These are phyloP conservation scores for Cytospora chrysosperma DNA, from an alignment of 2,329 filamentous ascomycete species.

Conservation along the genomic window DNA sequence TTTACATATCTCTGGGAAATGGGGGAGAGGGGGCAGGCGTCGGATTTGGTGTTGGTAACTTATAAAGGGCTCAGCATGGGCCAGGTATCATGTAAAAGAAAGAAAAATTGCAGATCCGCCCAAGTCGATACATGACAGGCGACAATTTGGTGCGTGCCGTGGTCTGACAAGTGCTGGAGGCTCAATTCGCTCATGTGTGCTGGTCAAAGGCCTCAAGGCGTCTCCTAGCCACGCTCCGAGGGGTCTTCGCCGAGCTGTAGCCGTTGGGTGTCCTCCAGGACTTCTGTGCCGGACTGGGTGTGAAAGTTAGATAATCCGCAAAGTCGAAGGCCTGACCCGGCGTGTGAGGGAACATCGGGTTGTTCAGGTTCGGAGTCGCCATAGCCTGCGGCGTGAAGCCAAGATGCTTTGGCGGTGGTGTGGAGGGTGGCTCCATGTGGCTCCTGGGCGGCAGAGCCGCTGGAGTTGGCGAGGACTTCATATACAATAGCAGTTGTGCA, in stretches of 20 bases:
- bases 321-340: constrained; percentile 88
- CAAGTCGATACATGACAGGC: background rate
- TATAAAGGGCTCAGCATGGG: constrained; percentile 12
- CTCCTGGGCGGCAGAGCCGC: constrained; percentile 58
- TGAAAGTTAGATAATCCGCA: constrained; percentile 95
- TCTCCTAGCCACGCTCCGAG: constrained; percentile 67
- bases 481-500: constrained; percentile 75
- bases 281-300: constrained; percentile 88
- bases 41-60: background rate
- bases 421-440: constrained; percentile 69
- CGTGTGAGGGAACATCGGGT: constrained; percentile 66
- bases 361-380: constrained; percentile 76
- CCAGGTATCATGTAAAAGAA: constrained; percentile 25
- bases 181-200: constrained; percentile 34
- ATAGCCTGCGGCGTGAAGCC: constrained; percentile 82
- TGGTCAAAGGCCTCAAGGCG: constrained; percentile 76
- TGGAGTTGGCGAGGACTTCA: constrained; percentile 88
- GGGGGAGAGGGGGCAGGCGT: background rate
- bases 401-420: constrained; percentile 70
- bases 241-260: constrained; percentile 50
- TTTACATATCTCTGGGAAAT: background rate
- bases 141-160: background rate
- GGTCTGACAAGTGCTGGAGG: background rate
- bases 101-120: constrained; percentile 2
- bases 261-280: constrained; percentile 79